phyloP scores from a whole-genome alignment of 1,284 basidiomycete species.

The Cryptococcus sp. region DNA sequence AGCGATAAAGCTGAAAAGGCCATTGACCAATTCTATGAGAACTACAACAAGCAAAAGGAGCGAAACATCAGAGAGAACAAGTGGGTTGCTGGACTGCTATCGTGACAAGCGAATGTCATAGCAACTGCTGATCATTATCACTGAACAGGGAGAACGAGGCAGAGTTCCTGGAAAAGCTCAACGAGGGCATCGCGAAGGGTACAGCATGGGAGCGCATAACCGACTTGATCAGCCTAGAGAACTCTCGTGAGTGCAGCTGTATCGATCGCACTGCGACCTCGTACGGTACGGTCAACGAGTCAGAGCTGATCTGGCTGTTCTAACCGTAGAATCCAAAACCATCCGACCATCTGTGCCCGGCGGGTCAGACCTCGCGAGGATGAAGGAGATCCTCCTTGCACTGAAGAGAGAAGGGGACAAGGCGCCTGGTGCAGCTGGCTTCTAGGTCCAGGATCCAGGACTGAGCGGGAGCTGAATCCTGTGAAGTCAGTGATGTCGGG shows the following conservation, averaged over 20 bases:
- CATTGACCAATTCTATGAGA: slow-evolving; percentile 95
- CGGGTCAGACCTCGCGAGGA: slow-evolving; percentile 82
- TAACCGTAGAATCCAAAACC: slow-evolving; percentile 75
- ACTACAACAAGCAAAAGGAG: slow-evolving; percentile 90
- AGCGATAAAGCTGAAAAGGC: slow-evolving; percentile 85
- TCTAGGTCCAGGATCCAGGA: slow-evolving; percentile 55
- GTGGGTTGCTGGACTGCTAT: slow-evolving; percentile 58
- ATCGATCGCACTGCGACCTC: not conserved
- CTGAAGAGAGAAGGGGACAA: slow-evolving; percentile 83
- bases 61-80: slow-evolving; percentile 94
- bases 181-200: slow-evolving; percentile 78
- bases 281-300: not conserved
- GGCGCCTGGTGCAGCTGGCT: slow-evolving; percentile 89
- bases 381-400: slow-evolving; percentile 86
- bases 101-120: not conserved
- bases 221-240: slow-evolving; percentile 83
- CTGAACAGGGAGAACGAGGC: slow-evolving; percentile 77
- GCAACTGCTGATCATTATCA: not conserved
- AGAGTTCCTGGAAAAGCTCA: slow-evolving; percentile 72
- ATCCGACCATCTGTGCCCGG: slow-evolving; percentile 83
- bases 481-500: too few relatives aligned
- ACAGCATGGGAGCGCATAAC: slow-evolving; percentile 97
- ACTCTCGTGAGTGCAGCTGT: slow-evolving; percentile 64
- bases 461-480: not conserved
- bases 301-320: slow-evolving; percentile 4